Conservation (phyloP, 179 eudicot species). For the Beta corolliflora region DNA sequence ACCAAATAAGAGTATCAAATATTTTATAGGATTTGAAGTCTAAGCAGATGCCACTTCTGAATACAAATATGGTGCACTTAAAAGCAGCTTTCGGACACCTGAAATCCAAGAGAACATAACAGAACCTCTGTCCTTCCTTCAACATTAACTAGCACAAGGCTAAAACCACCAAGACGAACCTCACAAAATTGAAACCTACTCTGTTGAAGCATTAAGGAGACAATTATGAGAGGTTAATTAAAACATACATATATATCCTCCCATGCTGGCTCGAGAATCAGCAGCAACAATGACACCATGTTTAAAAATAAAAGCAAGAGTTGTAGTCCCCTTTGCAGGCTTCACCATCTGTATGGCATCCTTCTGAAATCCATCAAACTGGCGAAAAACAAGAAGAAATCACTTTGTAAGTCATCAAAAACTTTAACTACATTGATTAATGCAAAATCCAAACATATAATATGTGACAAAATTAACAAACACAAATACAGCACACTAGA, state of each 20-base stretch:
- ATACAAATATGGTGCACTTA: background rate
- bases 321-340: constrained; percentile 94
- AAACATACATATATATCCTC: constrained; percentile 92
- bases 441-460: background rate
- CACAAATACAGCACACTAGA: constrained; percentile 12
- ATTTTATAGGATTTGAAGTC: background rate
- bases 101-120: background rate
- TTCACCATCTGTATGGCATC: constrained; percentile 92
- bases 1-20: background rate
- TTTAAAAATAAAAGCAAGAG: constrained; percentile 86
- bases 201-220: background rate
- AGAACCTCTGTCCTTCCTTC: background rate
- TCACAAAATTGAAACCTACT: background rate
- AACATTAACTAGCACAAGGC: background rate
- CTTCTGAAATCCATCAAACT: constrained; percentile 94
- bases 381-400: constrained; percentile 12
- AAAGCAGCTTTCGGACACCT: background rate
- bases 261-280: constrained; percentile 98
- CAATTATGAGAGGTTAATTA: background rate
- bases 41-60: background rate
- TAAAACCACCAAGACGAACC: background rate
- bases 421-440: background rate
- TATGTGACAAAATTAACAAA: background rate
- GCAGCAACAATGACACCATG: constrained; percentile 97
- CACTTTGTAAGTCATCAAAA: background rate